Percentiles rank a stretch among this genome's conserved stretches.
phyloP scores from a whole-genome alignment of 331 rosid species.

The Malus hybrid region DNA sequence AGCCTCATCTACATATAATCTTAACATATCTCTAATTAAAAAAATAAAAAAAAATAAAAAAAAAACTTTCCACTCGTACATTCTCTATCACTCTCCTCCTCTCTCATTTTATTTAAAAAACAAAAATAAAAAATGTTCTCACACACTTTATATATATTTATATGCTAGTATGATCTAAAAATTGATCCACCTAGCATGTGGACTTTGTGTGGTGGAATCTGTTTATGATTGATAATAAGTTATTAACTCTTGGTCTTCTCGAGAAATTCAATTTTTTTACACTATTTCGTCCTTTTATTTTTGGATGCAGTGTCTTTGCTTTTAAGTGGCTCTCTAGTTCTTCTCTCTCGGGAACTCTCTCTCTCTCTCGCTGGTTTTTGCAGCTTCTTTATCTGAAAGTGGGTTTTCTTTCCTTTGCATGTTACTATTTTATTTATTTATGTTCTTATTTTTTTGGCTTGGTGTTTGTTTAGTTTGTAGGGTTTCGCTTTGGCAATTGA shows the following conservation, averaged over 20 bases:
- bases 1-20: too few relatives aligned
- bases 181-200: too few relatives aligned
- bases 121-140: too few relatives aligned
- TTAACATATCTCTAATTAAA: too few relatives aligned
- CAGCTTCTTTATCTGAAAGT: not conserved
- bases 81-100: too few relatives aligned
- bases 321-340: not conserved
- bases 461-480: not conserved
- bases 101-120: too few relatives aligned
- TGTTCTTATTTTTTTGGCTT: not conserved
- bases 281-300: not conserved
- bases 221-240: not conserved
- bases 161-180: too few relatives aligned
- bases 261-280: not conserved
- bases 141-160: too few relatives aligned
- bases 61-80: too few relatives aligned
- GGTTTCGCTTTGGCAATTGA: not conserved
- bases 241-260: not conserved
- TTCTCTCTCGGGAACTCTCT: not conserved
- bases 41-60: too few relatives aligned
- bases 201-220: not conserved
- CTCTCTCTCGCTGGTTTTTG: not conserved
- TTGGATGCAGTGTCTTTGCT: not conserved
- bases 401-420: not conserved
- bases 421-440: not conserved